phyloP scores from a whole-genome alignment of 345 rosid genomes.

The Turritis glabra region DNA sequence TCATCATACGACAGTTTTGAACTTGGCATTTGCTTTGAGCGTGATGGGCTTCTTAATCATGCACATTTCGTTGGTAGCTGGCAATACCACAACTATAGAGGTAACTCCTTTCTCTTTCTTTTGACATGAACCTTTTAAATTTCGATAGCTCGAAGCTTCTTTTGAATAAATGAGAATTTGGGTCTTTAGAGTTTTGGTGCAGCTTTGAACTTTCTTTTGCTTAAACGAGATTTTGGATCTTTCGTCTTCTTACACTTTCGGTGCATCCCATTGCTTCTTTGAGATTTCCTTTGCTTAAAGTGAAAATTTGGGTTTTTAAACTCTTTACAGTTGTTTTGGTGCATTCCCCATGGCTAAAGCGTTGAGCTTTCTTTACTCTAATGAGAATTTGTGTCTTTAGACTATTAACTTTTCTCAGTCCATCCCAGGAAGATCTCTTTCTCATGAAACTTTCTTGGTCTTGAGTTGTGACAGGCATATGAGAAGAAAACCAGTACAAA shows the following conservation, averaged over 20 bases:
- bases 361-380: neutral
- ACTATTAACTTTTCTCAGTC: neutral
- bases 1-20: slow-evolving; percentile 61
- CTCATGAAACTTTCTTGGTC: slow-evolving; percentile 18
- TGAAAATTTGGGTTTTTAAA: neutral
- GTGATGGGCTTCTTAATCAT: slow-evolving; percentile 91
- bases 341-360: neutral
- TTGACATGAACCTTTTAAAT: neutral
- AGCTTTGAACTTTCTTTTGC: neutral
- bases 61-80: slow-evolving; percentile 84
- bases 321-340: neutral
- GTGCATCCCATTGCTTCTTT: slow-evolving; percentile 3
- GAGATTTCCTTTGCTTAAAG: neutral
- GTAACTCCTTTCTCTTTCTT: slow-evolving; percentile 36
- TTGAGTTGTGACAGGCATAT: slow-evolving; percentile 66
- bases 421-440: neutral
- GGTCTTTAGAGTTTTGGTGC: neutral
- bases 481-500: slow-evolving; percentile 88
- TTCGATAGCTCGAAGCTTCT: neutral
- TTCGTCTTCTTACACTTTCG: neutral
- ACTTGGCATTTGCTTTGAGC: slow-evolving; percentile 91
- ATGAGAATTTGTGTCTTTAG: neutral
- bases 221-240: neutral
- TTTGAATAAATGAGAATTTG: neutral
- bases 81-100: slow-evolving; percentile 97